These are phyloP conservation scores for Echites panduratus DNA, from an alignment of 257 asterid species.

Conservation along the genomic window DNA sequence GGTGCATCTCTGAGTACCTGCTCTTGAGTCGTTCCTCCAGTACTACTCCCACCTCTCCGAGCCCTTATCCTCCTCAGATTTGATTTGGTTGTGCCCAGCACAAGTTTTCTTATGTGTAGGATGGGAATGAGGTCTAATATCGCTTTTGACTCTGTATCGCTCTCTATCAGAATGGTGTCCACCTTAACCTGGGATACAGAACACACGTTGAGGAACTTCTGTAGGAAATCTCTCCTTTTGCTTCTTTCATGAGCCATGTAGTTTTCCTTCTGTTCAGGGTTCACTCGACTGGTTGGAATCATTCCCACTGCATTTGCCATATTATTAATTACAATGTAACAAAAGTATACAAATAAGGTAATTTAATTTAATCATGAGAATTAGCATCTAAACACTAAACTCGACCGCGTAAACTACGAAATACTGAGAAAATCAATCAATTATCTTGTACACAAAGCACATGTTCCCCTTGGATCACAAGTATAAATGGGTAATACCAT, in stretches of 20 bases:
- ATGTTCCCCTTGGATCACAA: too few relatives aligned
- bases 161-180: conserved; percentile 69
- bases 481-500: too few relatives aligned
- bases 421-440: too few relatives aligned
- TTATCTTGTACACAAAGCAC: too few relatives aligned
- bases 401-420: neutral
- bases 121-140: conserved; percentile 74
- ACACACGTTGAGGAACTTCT: conserved; percentile 45
- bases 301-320: conserved; percentile 50
- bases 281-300: conserved; percentile 53
- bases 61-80: conserved; percentile 50
- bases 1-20: conserved; percentile 51
- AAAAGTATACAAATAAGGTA: too few relatives aligned
- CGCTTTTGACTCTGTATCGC: conserved; percentile 66
- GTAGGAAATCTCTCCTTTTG: conserved; percentile 50
- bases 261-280: conserved; percentile 45
- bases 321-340: too few relatives aligned
- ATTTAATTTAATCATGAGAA: too few relatives aligned
- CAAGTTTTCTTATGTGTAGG: conserved; percentile 57
- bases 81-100: conserved; percentile 51
- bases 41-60: conserved; percentile 27
- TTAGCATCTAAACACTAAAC: neutral
- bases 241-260: conserved; percentile 40
- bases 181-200: conserved; percentile 55
- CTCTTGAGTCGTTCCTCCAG: conserved; percentile 24